These are phyloP conservation scores for Lomentospora prolificans DNA, from an alignment of 2,329 filamentous ascomycete species.

Conservation along the genomic window DNA sequence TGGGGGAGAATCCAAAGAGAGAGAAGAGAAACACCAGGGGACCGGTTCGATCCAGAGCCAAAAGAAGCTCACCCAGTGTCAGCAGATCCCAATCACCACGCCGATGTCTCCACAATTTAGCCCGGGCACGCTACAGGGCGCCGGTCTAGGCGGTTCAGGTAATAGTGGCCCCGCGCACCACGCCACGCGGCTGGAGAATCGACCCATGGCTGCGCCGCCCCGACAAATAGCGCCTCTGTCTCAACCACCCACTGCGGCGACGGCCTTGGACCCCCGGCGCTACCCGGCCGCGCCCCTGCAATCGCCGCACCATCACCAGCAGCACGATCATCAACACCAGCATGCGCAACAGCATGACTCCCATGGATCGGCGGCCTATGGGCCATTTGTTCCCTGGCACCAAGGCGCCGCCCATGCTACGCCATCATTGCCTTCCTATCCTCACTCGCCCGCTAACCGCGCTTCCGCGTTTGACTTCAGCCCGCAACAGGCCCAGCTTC, in stretches of 20 bases:
- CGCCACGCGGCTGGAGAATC: not conserved
- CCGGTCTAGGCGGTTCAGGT: not conserved
- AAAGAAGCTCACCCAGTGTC: constrained; percentile 3
- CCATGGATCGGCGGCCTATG: too few relatives aligned
- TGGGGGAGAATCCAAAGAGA: too few relatives aligned
- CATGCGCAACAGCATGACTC: too few relatives aligned
- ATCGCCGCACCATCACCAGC: constrained; percentile 5
- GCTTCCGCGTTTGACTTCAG: not conserved
- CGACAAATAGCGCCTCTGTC: not conserved
- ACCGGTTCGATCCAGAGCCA: not conserved
- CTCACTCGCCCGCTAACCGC: not conserved
- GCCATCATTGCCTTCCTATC: not conserved
- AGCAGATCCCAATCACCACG: not conserved
- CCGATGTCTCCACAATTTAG: constrained; percentile 1
- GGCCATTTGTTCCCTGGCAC: not conserved
- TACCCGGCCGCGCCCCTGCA: not conserved
- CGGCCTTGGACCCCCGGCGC: not conserved
- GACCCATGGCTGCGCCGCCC: not conserved
- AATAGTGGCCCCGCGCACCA: not conserved
- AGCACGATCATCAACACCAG: constrained; percentile 1
- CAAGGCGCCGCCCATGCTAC: not conserved
- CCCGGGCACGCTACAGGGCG: not conserved
- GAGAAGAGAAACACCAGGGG: not conserved
- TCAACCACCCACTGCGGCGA: not conserved
- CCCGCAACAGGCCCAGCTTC: not conserved